Percentiles rank a stretch among this genome's conserved stretches.
phyloP scores from a whole-genome alignment of 2,329 filamentous ascomycete species.

The Botrytis hyacinthi region DNA sequence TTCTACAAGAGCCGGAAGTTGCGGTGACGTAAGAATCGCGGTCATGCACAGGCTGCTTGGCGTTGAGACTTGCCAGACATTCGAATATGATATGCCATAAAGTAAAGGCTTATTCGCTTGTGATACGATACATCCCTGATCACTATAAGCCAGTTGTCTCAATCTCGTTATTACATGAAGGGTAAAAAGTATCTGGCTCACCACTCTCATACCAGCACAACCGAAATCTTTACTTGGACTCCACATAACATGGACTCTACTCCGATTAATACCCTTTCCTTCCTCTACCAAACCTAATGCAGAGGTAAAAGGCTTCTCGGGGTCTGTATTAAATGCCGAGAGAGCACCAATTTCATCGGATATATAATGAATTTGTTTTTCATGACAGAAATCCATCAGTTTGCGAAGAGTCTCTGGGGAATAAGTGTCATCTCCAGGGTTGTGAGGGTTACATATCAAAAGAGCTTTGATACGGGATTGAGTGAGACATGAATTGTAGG shows the following conservation, averaged over 20 bases:
- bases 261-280: neutral
- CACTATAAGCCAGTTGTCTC: neutral
- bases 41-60: neutral
- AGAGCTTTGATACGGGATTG: too few relatives aligned
- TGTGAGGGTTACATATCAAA: too few relatives aligned
- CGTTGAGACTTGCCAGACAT: neutral
- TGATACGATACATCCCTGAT: neutral
- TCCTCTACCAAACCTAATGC: neutral
- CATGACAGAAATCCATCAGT: too few relatives aligned
- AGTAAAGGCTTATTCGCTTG: neutral
- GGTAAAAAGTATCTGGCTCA: neutral
- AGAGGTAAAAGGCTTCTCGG: neutral
- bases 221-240: neutral
- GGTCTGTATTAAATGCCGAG: neutral
- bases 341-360: neutral
- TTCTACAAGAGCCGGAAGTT: neutral
- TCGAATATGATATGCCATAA: neutral
- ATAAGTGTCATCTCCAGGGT: too few relatives aligned
- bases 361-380: too few relatives aligned
- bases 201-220: slow-evolving; percentile 3
- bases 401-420: too few relatives aligned
- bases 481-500: too few relatives aligned
- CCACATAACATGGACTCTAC: slow-evolving; percentile 3
- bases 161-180: neutral
- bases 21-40: neutral